These are phyloP conservation scores for Lipomyces sp. DNA, from an alignment of 805 yeast genomes.

Conservation along the genomic window DNA sequence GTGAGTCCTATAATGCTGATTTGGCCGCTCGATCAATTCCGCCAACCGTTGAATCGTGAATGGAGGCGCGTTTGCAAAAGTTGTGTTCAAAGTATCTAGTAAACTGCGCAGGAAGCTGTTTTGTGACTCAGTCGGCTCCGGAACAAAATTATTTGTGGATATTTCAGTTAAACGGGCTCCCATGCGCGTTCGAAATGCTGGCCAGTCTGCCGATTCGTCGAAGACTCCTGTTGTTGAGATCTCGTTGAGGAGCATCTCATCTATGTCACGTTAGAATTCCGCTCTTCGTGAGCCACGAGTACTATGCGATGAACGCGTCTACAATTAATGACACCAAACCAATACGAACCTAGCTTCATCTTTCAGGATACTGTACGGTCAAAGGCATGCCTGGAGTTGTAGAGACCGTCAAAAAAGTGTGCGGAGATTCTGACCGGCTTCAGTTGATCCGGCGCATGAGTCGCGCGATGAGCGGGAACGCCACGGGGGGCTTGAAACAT, in stretches of 20 bases:
- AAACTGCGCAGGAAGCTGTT: neutral
- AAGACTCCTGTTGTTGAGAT: slow-evolving; percentile 3
- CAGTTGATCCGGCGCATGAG: neutral
- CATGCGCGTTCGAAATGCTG: slow-evolving; percentile 1
- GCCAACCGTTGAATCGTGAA: slow-evolving; percentile 49
- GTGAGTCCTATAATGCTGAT: slow-evolving; percentile 36
- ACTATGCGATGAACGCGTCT: neutral
- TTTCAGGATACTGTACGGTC: neutral
- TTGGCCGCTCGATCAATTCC: slow-evolving; percentile 45
- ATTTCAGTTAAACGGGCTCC: neutral
- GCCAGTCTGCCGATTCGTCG: slow-evolving; percentile 12
- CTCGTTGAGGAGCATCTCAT: slow-evolving; percentile 1
- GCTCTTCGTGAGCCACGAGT: neutral
- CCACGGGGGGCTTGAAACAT: neutral
- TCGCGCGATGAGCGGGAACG: neutral
- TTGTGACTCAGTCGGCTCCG: slow-evolving; percentile 11
- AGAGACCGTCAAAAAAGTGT: neutral
- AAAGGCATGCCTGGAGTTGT: neutral
- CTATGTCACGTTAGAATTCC: neutral
- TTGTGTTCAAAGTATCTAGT: neutral
- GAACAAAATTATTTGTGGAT: neutral
- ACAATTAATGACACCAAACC: neutral
- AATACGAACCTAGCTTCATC: neutral
- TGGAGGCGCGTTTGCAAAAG: slow-evolving; percentile 43
- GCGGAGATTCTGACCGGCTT: neutral